Conservation (phyloP, 306 rosid species). For the Biancaea sappan region DNA sequence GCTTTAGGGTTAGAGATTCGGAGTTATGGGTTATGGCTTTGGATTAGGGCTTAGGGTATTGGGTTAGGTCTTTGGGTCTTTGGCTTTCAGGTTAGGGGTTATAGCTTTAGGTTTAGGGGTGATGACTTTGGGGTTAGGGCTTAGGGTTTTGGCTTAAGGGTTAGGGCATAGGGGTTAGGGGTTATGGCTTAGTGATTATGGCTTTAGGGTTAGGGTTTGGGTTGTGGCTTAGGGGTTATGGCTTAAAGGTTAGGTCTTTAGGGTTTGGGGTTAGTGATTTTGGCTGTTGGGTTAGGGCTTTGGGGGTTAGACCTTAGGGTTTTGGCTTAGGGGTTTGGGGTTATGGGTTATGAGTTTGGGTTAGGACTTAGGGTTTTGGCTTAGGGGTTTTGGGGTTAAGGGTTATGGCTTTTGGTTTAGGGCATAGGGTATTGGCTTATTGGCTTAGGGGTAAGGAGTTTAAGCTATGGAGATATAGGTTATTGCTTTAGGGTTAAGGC, state of each 20-base stretch:
- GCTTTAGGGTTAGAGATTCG: slow-evolving; percentile 2
- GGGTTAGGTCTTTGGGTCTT: too few relatives aligned
- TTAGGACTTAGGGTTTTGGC: slow-evolving; percentile 2
- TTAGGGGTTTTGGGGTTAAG: neutral
- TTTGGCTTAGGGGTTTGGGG: neutral
- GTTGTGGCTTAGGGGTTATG: neutral
- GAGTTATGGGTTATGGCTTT: neutral
- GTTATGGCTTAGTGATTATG: too few relatives aligned
- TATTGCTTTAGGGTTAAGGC: too few relatives aligned
- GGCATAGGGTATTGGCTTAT: neutral
- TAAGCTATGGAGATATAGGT: too few relatives aligned
- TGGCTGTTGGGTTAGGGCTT: neutral
- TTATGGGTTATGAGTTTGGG: neutral
- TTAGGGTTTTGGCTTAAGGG: too few relatives aligned
- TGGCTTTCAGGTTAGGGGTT: too few relatives aligned
- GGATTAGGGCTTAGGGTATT: too few relatives aligned
- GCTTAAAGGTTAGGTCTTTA: too few relatives aligned
- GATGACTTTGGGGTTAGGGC: too few relatives aligned
- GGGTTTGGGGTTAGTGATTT: neutral
- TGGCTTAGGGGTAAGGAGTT: too few relatives aligned
- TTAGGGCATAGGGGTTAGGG: too few relatives aligned
- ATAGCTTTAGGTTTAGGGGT: too few relatives aligned
- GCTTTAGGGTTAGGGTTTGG: neutral
- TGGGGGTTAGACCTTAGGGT: neutral
- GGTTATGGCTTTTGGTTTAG: slow-evolving; percentile 1